Evolutionary conservation across 2,329 filamentous ascomycete genomes (phyloP), one percentile per base, ranked within the genome.

Genomic region (Phoma sp.): DNA sequence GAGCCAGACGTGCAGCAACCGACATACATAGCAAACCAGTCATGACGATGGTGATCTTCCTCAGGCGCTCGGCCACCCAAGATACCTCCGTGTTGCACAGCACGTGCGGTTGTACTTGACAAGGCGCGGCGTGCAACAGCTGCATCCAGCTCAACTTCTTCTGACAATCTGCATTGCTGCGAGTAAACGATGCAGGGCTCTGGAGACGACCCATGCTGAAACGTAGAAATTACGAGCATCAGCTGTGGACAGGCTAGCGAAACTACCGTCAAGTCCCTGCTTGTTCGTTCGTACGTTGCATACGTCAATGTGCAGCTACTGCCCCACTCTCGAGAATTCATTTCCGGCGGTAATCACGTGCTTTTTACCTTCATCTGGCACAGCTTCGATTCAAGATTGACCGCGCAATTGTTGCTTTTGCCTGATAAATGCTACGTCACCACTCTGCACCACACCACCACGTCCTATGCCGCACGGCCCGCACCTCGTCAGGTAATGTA

Each of bases 1-100:
- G 57, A 69, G 68, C 59, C 52, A 60, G 52, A 67, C 66, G 61
- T 70, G 67, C 67, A 70, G 65, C 55, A 58, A 59, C 61, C 63
- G 58, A 62, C 62, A 57, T 62, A 47, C 48, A 52, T 52, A 58
- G 55, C 60, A 57, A 52, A 48, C 52, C 60, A 58, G 46, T 60
- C 57, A 62, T 59, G 60, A 63, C 60, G 53, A 47, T 55, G 40
- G 44, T 57, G 39, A 52, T 55, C 54, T 59, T 48, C 54, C 57
- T 29, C 44, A 51, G 46, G 23, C 41, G 33, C 35, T 44, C 37
- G 18, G 33, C 46, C 45, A 35, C 55, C 52, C 59, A 61, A 57
- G 59, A 54, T 64, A 55, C 54, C 48, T 53, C 53, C 44, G 33
- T 40, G 48, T 65, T 48, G 46, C 55, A 63, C 65, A 57, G 62